phyloP scores from a whole-genome alignment of 805 yeast genomes.

The Maudiozyma serrabonitensis region DNA sequence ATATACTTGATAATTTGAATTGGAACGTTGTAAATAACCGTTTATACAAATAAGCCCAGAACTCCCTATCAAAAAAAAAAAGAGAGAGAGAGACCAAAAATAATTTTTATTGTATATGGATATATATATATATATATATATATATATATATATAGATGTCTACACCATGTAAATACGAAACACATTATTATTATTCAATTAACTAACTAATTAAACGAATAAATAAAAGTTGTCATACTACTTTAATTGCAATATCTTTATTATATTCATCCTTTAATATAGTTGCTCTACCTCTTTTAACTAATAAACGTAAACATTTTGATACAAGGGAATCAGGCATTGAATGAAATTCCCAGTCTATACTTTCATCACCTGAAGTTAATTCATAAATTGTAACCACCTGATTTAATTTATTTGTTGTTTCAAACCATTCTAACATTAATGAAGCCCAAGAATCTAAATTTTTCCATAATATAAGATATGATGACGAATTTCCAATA shows the following conservation, averaged over 20 bases:
- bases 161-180: background rate
- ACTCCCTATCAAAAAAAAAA: background rate
- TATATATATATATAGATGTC: background rate
- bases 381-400: constrained; percentile 79
- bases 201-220: too few relatives aligned
- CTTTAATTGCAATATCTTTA: constrained; percentile 69
- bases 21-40: constrained; percentile 64
- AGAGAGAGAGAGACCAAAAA: background rate
- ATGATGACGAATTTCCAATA: constrained; percentile 9
- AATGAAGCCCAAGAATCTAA: constrained; percentile 59
- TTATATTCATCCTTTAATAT: constrained; percentile 58
- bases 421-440: constrained; percentile 61
- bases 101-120: too few relatives aligned
- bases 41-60: constrained; percentile 18
- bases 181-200: too few relatives aligned
- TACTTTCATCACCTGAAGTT: constrained; percentile 50
- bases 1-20: constrained; percentile 68
- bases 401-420: constrained; percentile 66
- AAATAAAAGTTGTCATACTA: constrained; percentile 34
- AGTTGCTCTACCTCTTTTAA: constrained; percentile 63
- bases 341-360: constrained; percentile 48
- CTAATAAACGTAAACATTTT: constrained; percentile 46
- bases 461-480: constrained; percentile 54
- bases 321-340: constrained; percentile 50
- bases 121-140: too few relatives aligned